phyloP scores from a whole-genome alignment of 2,329 filamentous ascomycete genomes.

The Diaporthe humulicola region DNA sequence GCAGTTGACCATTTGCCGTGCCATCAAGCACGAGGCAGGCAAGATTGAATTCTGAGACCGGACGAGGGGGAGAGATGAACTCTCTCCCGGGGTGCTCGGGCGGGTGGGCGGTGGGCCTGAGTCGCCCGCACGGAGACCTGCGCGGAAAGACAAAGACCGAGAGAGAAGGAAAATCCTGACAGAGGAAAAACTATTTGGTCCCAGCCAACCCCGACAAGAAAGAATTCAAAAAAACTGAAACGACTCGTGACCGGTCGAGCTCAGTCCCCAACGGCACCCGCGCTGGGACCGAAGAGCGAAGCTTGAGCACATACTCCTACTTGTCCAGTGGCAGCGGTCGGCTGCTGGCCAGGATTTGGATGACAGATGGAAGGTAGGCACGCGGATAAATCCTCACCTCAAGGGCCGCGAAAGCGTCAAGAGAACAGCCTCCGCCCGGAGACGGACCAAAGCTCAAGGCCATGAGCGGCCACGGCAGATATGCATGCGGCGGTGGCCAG shows the following conservation, averaged over 20 bases:
- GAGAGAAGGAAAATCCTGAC: not conserved
- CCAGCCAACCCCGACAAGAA: not conserved
- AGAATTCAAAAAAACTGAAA: not conserved
- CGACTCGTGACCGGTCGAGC: constrained; percentile 1
- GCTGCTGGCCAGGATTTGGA: too few relatives aligned
- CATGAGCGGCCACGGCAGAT: too few relatives aligned
- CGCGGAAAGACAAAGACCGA: not conserved
- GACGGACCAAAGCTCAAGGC: too few relatives aligned
- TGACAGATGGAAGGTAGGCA: too few relatives aligned
- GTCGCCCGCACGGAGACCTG: not conserved
- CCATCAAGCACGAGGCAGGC: not conserved
- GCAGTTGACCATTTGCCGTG: not conserved
- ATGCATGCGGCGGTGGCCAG: too few relatives aligned
- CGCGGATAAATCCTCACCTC: not conserved
- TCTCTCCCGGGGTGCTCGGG: not conserved
- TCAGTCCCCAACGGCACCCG: not conserved
- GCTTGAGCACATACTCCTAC: not conserved
- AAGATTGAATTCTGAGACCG: constrained; percentile 22
- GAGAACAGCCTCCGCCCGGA: too few relatives aligned
- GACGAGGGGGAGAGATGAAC: constrained; percentile 8
- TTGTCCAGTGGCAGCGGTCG: not conserved
- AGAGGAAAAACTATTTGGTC: not conserved
- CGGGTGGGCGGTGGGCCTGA: not conserved
- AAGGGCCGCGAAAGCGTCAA: not conserved
- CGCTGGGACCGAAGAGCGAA: not conserved